Evolutionary conservation across 768 basidiomycete genomes (phyloP), one percentile per base, ranked within the genome.

Genomic region (Lentinus tigrinus): DNA sequence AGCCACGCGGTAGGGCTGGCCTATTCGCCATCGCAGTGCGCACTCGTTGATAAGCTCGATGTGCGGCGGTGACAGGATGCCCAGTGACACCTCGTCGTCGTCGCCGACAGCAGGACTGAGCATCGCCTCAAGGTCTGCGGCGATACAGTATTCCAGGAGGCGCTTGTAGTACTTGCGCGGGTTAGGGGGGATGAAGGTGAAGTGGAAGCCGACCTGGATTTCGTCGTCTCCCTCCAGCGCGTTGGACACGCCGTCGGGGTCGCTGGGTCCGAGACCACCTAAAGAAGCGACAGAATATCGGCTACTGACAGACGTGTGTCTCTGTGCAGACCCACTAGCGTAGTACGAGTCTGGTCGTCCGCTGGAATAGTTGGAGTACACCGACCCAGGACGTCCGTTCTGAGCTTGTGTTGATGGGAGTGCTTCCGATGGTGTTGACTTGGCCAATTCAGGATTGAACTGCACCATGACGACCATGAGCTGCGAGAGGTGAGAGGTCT

Each of bases 71-170:
- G 93, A 93, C 17, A 99, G 74, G 56, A 99, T 98, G 7, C 93
- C 91, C 37, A 98, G 76, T 0, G 95, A 92, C 16, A 99, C 96
- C 75, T 98, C 95, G 63, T 98, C 93, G 64, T 93, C 90, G 64
- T 94, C 93, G 46, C 93, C 89, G n/a, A 98, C 88, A 56, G 91
- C 89, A 4, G 92, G 89, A 46, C 89, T 89, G 48, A 89, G 79
- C 91, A 99, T 93, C 37, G 87, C 83, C 67, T 93, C 92, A 57
- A 98, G 77, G 70, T 99, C 97, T 26, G 82, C 80, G 24, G 87
- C 79, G 46, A 99, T 83, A 68, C 94, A 94, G 54, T 83, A 78
- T 69, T 93, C 87, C 27, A 97, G 80, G 16, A 98, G 80, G 11
- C 91, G 84, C 62, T 85, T 85, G 78, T 96, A 99, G 70, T 82